phyloP scores from a whole-genome alignment of 2,329 filamentous ascomycete genomes.

The Fusarium sp. region DNA sequence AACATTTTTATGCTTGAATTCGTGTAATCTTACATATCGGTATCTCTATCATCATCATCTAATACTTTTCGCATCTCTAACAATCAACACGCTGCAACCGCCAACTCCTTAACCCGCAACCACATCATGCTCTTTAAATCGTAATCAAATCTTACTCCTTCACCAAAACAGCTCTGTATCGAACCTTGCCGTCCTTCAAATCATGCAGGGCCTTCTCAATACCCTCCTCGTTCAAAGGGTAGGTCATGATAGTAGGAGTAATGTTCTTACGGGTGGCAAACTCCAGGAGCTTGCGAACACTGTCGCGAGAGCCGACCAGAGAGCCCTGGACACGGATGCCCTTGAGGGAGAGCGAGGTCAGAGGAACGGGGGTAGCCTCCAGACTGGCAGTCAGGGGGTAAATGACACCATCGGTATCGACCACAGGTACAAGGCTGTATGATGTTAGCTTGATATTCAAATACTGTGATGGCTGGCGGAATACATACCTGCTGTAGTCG shows the following conservation, averaged over 20 bases:
- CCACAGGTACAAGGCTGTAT: slow-evolving; percentile 17
- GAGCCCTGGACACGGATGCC: slow-evolving; percentile 30
- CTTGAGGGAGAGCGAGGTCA: slow-evolving; percentile 36
- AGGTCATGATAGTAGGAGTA: slow-evolving; percentile 49
- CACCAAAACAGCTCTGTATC: slow-evolving; percentile 50
- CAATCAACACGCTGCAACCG: not conserved
- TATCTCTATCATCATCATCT: not conserved
- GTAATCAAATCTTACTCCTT: slow-evolving; percentile 22
- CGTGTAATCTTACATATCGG: not conserved
- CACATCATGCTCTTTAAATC: not conserved
- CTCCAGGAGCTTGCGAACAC: slow-evolving; percentile 44
- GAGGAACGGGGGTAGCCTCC: slow-evolving; percentile 24
- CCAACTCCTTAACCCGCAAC: not conserved
- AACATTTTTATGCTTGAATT: not conserved
- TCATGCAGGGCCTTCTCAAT: slow-evolving; percentile 55
- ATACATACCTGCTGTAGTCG: slow-evolving; percentile 33
- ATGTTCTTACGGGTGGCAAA: slow-evolving; percentile 50
- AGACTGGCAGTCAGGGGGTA: slow-evolving; percentile 38
- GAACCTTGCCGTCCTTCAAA: slow-evolving; percentile 53
- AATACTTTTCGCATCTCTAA: not conserved
- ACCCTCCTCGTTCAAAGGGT: slow-evolving; percentile 51
- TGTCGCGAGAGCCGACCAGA: slow-evolving; percentile 32
- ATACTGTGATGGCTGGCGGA: accelerated
- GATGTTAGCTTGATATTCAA: not conserved
- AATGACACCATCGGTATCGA: slow-evolving; percentile 34